These are phyloP conservation scores for Haplosporangium gracile DNA, from an alignment of 192 early-diverging fungal genomes.

Conservation along the genomic window DNA sequence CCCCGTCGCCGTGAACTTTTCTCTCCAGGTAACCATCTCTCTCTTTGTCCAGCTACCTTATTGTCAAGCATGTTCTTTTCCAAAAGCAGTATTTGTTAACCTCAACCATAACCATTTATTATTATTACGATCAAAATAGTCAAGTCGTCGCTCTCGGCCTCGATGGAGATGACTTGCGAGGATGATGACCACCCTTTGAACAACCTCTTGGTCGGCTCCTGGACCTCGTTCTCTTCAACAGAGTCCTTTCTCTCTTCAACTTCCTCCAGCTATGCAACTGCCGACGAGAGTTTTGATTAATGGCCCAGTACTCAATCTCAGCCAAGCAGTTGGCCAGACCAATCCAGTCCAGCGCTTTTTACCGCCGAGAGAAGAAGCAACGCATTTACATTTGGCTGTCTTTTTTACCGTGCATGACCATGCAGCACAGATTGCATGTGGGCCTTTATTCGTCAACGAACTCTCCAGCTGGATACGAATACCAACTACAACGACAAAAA, in stretches of 20 bases:
- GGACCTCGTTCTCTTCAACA: constrained; percentile 33
- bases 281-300: constrained; percentile 34
- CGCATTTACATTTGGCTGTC: background rate
- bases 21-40: constrained; percentile 18
- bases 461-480: background rate
- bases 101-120: background rate
- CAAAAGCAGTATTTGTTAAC: background rate
- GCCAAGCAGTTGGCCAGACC: background rate
- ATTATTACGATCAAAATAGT: background rate
- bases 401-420: constrained; percentile 1
- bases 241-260: constrained; percentile 26
- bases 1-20: constrained; percentile 57
- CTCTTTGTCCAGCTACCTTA: background rate
- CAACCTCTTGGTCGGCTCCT: constrained; percentile 32
- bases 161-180: constrained; percentile 17
- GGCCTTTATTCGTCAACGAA: background rate
- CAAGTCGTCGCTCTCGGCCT: constrained; percentile 24
- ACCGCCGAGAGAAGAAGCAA: background rate
- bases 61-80: background rate
- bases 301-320: background rate
- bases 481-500: background rate
- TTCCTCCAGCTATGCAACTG: constrained; percentile 38
- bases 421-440: background rate
- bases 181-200: constrained; percentile 25
- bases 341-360: background rate